Evolutionary conservation across 192 early-diverging fungal species (phyloP).

Genomic region (Backusella liffmaniae): DNA sequence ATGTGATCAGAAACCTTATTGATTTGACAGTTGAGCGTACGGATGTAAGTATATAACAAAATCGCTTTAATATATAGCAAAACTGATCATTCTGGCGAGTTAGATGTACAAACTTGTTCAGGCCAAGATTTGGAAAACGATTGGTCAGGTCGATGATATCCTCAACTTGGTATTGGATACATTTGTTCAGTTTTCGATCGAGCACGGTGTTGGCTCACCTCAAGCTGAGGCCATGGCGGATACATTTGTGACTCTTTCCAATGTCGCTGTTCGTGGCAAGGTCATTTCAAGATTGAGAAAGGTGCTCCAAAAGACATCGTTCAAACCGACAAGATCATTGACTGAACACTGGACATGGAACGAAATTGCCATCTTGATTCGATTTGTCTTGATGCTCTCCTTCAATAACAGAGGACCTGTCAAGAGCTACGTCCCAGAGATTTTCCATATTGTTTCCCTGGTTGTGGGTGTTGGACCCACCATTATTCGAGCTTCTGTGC

Average conservation of each 20-base stretch:
- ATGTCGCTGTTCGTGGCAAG: constrained; percentile 77
- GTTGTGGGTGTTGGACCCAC: constrained; percentile 84
- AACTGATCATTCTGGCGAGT: background rate
- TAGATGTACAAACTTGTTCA: constrained; percentile 84
- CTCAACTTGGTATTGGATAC: constrained; percentile 78
- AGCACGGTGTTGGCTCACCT: constrained; percentile 73
- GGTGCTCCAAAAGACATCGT: constrained; percentile 75
- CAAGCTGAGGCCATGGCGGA: constrained; percentile 86
- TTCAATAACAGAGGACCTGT: constrained; percentile 75
- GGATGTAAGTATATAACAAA: constrained; percentile 41
- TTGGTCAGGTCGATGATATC: constrained; percentile 80
- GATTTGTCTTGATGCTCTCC: constrained; percentile 86
- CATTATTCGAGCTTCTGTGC: constrained; percentile 82
- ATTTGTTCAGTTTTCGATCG: constrained; percentile 78
- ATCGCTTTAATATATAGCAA: background rate
- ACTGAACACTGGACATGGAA: constrained; percentile 85
- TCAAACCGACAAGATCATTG: constrained; percentile 67
- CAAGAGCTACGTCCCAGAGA: constrained; percentile 82
- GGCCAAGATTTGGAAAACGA: constrained; percentile 78
- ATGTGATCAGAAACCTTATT: constrained; percentile 77
- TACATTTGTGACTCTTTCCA: constrained; percentile 80
- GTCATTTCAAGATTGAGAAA: constrained; percentile 80
- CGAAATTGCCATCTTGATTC: constrained; percentile 88
- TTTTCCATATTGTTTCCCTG: constrained; percentile 83
- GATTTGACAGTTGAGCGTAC: constrained; percentile 81